Percentiles rank a stretch among this genome's conserved stretches.
Evolutionary conservation across 2,329 filamentous ascomycete genomes (phyloP).

Genomic region (Leptodontidium sp.): DNA sequence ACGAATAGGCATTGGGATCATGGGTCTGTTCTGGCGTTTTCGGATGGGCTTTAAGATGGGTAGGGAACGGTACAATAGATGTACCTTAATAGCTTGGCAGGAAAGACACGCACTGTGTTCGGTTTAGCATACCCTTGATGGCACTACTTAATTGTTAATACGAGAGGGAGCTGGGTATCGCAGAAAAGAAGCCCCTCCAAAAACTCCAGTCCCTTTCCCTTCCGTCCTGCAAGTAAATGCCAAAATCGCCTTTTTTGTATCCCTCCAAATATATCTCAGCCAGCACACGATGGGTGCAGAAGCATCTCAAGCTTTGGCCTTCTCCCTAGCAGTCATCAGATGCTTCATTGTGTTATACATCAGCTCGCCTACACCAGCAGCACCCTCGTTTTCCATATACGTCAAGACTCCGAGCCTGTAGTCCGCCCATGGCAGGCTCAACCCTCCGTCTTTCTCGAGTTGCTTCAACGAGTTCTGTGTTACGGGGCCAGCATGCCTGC

Average conservation of each 20-base stretch:
- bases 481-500: constrained; percentile 72
- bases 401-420: constrained; percentile 78
- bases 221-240: background rate
- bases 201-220: background rate
- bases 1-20: background rate
- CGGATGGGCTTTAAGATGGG: background rate
- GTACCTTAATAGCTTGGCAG: constrained; percentile 5
- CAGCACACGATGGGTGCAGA: background rate
- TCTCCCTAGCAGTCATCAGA: constrained; percentile 55
- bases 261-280: background rate
- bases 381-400: constrained; percentile 69
- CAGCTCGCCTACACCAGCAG: constrained; percentile 72
- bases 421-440: constrained; percentile 74
- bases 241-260: background rate
- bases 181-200: background rate
- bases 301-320: background rate
- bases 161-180: constrained; percentile 20
- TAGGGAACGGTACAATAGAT: constrained; percentile 1
- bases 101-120: background rate
- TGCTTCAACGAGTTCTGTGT: constrained; percentile 70
- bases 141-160: constrained; percentile 17
- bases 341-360: constrained; percentile 86
- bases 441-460: constrained; percentile 71
- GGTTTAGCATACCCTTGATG: background rate
- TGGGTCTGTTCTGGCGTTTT: constrained; percentile 8